phyloP scores from a whole-genome alignment of 768 basidiomycete species.

The Tubosaeta sp. region DNA sequence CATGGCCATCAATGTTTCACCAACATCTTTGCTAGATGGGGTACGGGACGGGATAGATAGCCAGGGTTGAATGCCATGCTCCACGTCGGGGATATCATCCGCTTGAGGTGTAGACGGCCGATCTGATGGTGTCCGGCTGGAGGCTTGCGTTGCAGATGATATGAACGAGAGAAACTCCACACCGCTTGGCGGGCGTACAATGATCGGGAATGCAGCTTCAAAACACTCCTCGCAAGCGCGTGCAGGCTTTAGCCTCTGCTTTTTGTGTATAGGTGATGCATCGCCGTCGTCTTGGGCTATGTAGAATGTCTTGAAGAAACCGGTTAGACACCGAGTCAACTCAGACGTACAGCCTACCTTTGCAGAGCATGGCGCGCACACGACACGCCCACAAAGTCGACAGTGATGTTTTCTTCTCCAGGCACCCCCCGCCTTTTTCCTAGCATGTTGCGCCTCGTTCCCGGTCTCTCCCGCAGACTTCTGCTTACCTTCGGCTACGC shows the following conservation, averaged over 20 bases:
- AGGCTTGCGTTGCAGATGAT: constrained; percentile 6
- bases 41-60: constrained; percentile 26
- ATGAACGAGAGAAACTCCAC: constrained; percentile 5
- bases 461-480: constrained; percentile 11
- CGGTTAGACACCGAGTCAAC: not conserved
- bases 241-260: constrained; percentile 53
- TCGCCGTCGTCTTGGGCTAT: constrained; percentile 48
- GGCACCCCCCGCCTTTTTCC: constrained; percentile 17
- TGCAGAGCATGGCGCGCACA: constrained; percentile 80
- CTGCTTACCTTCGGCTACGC: constrained; percentile 9
- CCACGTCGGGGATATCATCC: constrained; percentile 7
- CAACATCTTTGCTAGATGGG: constrained; percentile 13
- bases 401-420: constrained; percentile 79
- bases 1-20: constrained; percentile 39
- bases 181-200: not conserved
- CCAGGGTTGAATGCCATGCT: constrained; percentile 26
- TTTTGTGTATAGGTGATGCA: constrained; percentile 33
- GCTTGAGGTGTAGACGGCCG: constrained; percentile 18
- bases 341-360: constrained; percentile 43
- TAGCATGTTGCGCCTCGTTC: constrained; percentile 3
- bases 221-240: constrained; percentile 86
- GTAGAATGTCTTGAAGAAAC: constrained; percentile 67
- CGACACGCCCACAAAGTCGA: constrained; percentile 78
- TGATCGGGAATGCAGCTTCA: constrained; percentile 75
- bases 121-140: constrained; percentile 11